These are phyloP conservation scores for Agaricus sinodeliciosus DNA, from an alignment of 768 basidiomycete species.

Conservation along the genomic window DNA sequence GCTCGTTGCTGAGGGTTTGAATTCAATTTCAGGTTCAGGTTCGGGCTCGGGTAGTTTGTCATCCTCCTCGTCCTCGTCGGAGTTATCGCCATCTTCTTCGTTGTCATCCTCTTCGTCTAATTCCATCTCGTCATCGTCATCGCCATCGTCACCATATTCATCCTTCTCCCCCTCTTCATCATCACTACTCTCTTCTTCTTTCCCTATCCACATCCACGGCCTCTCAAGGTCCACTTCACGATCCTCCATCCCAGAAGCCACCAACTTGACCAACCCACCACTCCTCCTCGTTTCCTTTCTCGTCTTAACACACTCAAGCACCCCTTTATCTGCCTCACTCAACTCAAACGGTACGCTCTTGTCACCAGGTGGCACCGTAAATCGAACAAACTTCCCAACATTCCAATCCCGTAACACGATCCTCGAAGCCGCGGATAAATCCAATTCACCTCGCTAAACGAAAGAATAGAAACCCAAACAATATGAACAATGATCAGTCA, in stretches of 20 bases:
- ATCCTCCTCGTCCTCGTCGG: constrained; percentile 28
- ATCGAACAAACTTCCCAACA: constrained; percentile 65
- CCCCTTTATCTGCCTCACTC: constrained; percentile 40
- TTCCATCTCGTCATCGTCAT: constrained; percentile 22
- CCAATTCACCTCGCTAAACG: constrained; percentile 60
- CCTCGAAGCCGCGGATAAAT: constrained; percentile 69
- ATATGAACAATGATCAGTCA: constrained; percentile 1
- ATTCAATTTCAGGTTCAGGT: constrained; percentile 18
- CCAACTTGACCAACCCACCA: constrained; percentile 52
- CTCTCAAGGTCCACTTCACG: constrained; percentile 32
- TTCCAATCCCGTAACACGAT: constrained; percentile 84
- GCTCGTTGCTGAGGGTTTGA: constrained; percentile 14
- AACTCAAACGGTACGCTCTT: constrained; percentile 14
- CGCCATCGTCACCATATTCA: constrained; percentile 28
- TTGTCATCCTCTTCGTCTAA: constrained; percentile 27
- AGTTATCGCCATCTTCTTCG: constrained; percentile 27
- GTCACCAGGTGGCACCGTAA: constrained; percentile 37
- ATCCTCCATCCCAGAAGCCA: constrained; percentile 26
- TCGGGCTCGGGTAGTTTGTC: constrained; percentile 34
- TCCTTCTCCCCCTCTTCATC: constrained; percentile 20
- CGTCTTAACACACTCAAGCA: constrained; percentile 41
- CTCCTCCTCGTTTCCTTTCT: constrained; percentile 65
- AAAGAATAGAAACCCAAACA: background rate
- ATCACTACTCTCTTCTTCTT: constrained; percentile 22
- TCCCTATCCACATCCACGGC: constrained; percentile 35